Base-by-base conservation (phyloP, 225 moss, liverwort and hornwort species). In the Sphagnum tenellum region DNA sequence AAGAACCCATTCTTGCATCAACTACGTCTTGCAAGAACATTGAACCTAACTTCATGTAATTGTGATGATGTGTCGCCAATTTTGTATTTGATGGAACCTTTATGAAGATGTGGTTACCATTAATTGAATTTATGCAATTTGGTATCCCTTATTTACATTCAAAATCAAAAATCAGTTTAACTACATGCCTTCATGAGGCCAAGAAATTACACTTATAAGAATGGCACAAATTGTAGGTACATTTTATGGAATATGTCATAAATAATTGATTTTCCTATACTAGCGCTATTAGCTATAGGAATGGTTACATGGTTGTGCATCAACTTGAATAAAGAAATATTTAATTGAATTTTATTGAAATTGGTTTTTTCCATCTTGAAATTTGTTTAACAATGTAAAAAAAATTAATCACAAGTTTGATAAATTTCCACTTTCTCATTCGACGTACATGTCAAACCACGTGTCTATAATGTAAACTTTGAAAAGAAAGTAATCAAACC, bases 61-160 rank as follows among this genome's bases (percentile, higher is more conserved):
- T 50, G 4, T 8, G 1, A 49, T 63, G 47, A n/a, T 64, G 44
- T 3, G 58, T n/a, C 12, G 3, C 58, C 2, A 70, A 1, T 3
- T 3, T 46, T 0, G 8, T 64, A 4, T 51, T 5, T 5, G 2
- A 2, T 4, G 45, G 57, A 3, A 11, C 58, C 56, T 11, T 64
- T 6, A 70, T 64, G 1, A 12, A 44, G 2, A 64, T 64, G 9
- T 64, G 64, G 1, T 5, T 64, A 3, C 45, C 64, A 12, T 64
- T 49, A 45, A 59, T 59, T 4, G 57, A 52, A 8, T 46, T 45
- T 4, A 70, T 70, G 29, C 50, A 70, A 8, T 64, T 64, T 0
- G 64, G 49, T 7, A 70, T 45, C 49, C 51, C 14, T 46, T 70
- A 12, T 3, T 70, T 64, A 0, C 9, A 3, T 12, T 57, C 56